phyloP scores from a whole-genome alignment of 495 filamentous ascomycete species.

The Margaritispora aquatica region DNA sequence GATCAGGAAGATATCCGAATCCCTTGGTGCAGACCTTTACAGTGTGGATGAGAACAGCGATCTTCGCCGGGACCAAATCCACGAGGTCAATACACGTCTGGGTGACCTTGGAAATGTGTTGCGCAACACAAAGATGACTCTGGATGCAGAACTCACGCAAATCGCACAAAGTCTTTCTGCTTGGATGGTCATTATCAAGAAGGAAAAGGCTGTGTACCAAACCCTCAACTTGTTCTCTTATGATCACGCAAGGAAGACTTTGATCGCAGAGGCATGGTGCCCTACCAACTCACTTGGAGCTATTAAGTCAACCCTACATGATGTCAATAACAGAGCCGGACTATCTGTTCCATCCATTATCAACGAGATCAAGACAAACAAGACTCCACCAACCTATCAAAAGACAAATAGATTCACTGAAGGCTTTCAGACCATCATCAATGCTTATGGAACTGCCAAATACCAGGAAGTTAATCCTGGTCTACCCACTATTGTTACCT shows the following conservation, averaged over 20 bases:
- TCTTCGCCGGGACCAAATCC: slow-evolving; percentile 85
- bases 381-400: slow-evolving; percentile 92
- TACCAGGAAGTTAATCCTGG: slow-evolving; percentile 97
- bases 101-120: slow-evolving; percentile 86
- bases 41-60: slow-evolving; percentile 96
- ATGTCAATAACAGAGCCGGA: slow-evolving; percentile 93
- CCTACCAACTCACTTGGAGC: slow-evolving; percentile 83
- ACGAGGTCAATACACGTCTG: slow-evolving; percentile 90
- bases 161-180: slow-evolving; percentile 84
- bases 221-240: slow-evolving; percentile 95
- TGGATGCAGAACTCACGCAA: slow-evolving; percentile 87
- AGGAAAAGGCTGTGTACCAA: slow-evolving; percentile 98
- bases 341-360: slow-evolving; percentile 94
- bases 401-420: slow-evolving; percentile 98
- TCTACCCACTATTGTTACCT: slow-evolving; percentile 89
- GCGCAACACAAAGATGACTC: slow-evolving; percentile 90
- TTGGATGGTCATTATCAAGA: slow-evolving; percentile 95
- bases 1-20: slow-evolving; percentile 98
- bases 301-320: slow-evolving; percentile 92
- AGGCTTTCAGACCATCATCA: slow-evolving; percentile 97
- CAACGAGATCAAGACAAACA: slow-evolving; percentile 92
- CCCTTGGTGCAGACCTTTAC: slow-evolving; percentile 89
- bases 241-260: slow-evolving; percentile 87
- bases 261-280: slow-evolving; percentile 97
- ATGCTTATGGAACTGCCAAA: slow-evolving; percentile 94